phyloP scores from a whole-genome alignment of 2,329 filamentous ascomycete genomes.

The Aureobasidium musti region DNA sequence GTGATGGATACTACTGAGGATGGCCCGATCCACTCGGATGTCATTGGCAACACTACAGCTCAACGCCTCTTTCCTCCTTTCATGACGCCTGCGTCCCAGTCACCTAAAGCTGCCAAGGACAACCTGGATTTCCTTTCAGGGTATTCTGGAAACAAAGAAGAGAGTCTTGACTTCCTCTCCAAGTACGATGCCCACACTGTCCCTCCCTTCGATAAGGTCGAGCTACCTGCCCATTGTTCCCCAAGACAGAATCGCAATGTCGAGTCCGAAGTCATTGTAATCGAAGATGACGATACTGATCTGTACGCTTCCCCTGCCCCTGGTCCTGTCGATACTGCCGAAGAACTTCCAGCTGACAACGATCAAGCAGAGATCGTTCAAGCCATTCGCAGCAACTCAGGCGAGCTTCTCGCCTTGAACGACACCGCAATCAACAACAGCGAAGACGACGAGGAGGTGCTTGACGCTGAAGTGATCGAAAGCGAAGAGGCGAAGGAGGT shows the following conservation, averaged over 20 bases:
- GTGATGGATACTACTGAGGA: background rate
- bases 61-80: background rate
- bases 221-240: too few relatives aligned
- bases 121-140: background rate
- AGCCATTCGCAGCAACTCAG: background rate
- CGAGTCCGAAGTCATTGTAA: background rate
- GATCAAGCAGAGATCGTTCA: constrained; percentile 5
- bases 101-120: background rate
- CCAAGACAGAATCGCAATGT: background rate
- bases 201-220: background rate
- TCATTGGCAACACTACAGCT: constrained; percentile 7
- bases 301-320: background rate
- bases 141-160: too few relatives aligned
- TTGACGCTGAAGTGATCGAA: background rate
- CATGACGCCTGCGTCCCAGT: background rate
- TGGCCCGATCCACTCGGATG: constrained; percentile 3
- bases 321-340: background rate
- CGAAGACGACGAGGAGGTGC: background rate
- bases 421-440: background rate
- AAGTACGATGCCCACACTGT: background rate
- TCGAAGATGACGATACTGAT: background rate
- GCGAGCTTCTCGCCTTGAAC: constrained; percentile 5
- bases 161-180: too few relatives aligned
- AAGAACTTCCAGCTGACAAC: background rate
- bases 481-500: background rate